Evolutionary conservation across 306 rosid genomes (phyloP), one percentile per base, ranked within the genome.

Genomic region (Spatholobus suberectus): DNA sequence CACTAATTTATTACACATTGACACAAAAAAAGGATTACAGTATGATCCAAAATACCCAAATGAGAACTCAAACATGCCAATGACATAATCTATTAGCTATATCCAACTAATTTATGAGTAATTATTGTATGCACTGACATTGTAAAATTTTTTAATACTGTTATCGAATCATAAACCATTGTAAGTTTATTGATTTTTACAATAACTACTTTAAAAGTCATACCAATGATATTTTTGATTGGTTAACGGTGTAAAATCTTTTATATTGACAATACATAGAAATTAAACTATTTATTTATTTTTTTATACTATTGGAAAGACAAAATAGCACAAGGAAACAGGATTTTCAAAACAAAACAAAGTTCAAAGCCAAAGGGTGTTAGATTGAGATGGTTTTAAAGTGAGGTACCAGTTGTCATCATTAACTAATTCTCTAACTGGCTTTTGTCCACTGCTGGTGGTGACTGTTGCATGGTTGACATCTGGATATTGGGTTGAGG

Each of bases 401-500:
- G 26, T 38, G 37, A 59, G 40, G 32, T 88, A 92, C 99, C 96
- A 94, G 0, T 88, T 68, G 85, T 91, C 94, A 77, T 92, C 90
- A 8, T 49, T 73, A 43, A 94, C 88, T 72, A 76, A 84, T 81
- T 90, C 88, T 77, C 86, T 75, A 72, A 94, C 98, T 0, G 86
- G 67, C 73, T 88, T 93, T 23, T 82, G 86, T 6, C 81, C 88
- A 0, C 21, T 15, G 49, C 68, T 73, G 32, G 73, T 76, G 34
- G 76, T 71, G 59, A 89, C 89, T 1, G 88, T 91, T 5, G 97
- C 99, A 63, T 96, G 99, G 78, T 93, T 94, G 70, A 90, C 93
- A 26, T 96, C 96, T 20, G 99, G 99, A 71, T 96, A 93, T 81
- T 96, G 98, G 55, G 97, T 91, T 40, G 98, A 96, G 75, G 99